phyloP scores from a whole-genome alignment of 176 grass and related monocot species.

The Musa troglodytarum region DNA sequence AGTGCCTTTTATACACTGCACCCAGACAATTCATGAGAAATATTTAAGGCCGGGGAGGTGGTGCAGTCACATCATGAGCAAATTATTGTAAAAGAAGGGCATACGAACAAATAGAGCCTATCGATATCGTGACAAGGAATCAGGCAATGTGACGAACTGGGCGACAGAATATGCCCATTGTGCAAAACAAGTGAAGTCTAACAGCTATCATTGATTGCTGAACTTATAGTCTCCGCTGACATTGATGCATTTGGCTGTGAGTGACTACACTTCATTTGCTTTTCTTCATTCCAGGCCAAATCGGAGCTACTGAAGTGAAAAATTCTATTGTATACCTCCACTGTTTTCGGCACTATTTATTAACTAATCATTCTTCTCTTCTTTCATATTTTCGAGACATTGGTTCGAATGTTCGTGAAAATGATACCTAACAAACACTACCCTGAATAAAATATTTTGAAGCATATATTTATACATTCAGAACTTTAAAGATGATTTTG shows the following conservation, averaged over 20 bases:
- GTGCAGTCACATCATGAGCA: not conserved
- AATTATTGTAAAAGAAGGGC: not conserved
- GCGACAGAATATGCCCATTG: not conserved
- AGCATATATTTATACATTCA: no score
- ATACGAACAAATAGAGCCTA: not conserved
- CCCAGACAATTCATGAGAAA: not conserved
- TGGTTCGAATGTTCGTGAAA: no score
- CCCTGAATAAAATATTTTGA: no score
- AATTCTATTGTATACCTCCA: no score
- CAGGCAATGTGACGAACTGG: not conserved
- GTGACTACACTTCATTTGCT: not conserved
- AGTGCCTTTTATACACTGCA: not conserved
- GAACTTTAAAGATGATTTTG: no score
- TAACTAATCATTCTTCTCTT: not conserved
- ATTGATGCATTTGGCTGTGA: not conserved
- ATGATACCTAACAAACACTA: no score
- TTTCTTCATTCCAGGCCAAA: no score
- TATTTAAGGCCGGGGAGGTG: not conserved
- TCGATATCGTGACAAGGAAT: not conserved
- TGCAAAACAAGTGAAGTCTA: not conserved
- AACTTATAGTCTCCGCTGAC: not conserved
- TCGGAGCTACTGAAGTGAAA: no score
- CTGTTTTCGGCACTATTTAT: not conserved
- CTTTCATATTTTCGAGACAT: not conserved
- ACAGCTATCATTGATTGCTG: not conserved